These are phyloP conservation scores for Rhodamnia rubescens DNA, from an alignment of 345 rosid genomes.

Conservation along the genomic window DNA sequence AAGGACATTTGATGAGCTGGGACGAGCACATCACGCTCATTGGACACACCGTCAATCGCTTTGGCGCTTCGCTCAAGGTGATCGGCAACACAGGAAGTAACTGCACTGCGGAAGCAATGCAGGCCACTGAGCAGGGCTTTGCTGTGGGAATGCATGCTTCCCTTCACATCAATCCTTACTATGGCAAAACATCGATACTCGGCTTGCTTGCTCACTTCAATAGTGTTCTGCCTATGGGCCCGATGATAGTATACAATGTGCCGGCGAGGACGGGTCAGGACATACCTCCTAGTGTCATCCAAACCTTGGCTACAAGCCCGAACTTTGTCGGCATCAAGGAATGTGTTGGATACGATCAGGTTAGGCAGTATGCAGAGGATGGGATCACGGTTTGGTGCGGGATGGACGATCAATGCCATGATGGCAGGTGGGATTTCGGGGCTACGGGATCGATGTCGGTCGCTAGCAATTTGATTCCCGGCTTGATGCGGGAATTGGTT, in stretches of 20 bases:
- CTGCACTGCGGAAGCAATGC: conserved; percentile 85
- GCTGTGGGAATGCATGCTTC: conserved; percentile 95
- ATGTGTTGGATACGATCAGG: conserved; percentile 61
- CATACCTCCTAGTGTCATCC: conserved; percentile 54
- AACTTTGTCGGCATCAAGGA: conserved; percentile 78
- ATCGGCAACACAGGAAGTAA: conserved; percentile 87
- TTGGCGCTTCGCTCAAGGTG: conserved; percentile 63
- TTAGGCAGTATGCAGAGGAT: conserved; percentile 43
- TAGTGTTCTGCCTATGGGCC: conserved; percentile 74
- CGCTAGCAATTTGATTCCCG: conserved; percentile 62
- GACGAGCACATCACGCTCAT: conserved; percentile 93
- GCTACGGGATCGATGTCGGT: conserved; percentile 69
- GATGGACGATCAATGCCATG: conserved; percentile 83
- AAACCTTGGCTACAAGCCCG: conserved; percentile 36
- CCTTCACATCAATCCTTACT: conserved; percentile 90
- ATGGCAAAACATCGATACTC: conserved; percentile 76
- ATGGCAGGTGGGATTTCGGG: conserved; percentile 63
- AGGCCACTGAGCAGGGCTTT: conserved; percentile 85
- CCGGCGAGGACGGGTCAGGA: conserved; percentile 81
- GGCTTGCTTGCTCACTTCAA: conserved; percentile 67
- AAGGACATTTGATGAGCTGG: conserved; percentile 95
- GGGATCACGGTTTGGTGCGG: conserved; percentile 84
- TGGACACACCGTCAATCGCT: conserved; percentile 75
- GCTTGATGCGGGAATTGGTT: conserved; percentile 52
- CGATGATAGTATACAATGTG: conserved; percentile 74